These are phyloP conservation scores for Suaeda aralocaspica DNA, from an alignment of 148 eudicot genomes.

Conservation along the genomic window DNA sequence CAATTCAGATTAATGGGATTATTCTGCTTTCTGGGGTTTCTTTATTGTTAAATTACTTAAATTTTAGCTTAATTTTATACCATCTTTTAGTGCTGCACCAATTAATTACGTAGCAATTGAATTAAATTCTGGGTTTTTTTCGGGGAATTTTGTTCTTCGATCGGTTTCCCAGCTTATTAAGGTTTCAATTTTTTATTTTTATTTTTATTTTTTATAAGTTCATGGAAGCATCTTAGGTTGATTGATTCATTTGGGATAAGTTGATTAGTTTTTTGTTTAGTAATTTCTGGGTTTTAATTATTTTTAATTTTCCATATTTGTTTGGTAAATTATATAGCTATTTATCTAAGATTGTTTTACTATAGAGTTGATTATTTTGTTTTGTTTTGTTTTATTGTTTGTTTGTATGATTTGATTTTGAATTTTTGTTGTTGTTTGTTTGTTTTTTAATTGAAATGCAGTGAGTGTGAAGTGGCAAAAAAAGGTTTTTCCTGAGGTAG, in stretches of 20 bases:
- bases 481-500: constrained; percentile 67
- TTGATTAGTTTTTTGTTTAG: neutral
- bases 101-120: neutral
- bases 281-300: neutral
- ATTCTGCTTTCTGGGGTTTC: neutral
- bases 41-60: neutral
- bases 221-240: neutral
- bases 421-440: neutral
- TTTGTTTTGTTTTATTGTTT: neutral
- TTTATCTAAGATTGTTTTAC: neutral
- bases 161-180: neutral
- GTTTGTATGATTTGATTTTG: neutral
- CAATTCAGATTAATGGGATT: neutral
- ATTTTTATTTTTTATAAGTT: too few relatives aligned
- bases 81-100: neutral
- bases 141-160: neutral
- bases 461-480: constrained; percentile 99
- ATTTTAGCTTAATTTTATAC: neutral
- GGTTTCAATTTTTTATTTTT: neutral
- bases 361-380: neutral
- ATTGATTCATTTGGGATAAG: neutral
- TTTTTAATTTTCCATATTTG: neutral
- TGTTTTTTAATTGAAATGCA: constrained; percentile 25
- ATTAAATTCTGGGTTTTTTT: neutral
- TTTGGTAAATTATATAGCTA: neutral